Evolutionary conservation across 2,329 filamentous ascomycete genomes (phyloP), one percentile per base, ranked within the genome.

Genomic region (Penicillium sp.): DNA sequence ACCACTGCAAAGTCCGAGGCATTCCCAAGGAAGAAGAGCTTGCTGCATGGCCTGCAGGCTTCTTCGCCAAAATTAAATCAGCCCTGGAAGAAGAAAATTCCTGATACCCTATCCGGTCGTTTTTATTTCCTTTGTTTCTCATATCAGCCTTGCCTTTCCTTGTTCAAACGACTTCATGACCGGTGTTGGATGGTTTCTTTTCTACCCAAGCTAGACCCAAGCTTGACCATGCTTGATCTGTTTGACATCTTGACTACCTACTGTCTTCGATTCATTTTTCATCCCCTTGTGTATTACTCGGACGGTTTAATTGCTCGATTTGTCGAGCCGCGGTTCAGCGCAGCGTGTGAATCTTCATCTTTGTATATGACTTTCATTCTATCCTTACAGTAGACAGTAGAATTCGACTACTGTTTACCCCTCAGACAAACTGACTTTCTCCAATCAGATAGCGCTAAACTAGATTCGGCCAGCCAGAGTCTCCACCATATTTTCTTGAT

Each of bases 1-100:
- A 83, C 54, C 79, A 85, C 57, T 85, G 83, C 63, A 72, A 78
- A 28, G 79, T 80, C 23, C 80, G 79, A 54, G 77, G 79, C 4
- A 65, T 80, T 6, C 83, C 83, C 2, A 80, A 73, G 15, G 80
- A 83, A 33, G 80, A 82, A 52, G 84, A 86, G 64, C 58, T 79
- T 56, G 70, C 71, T 26, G 72, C 67, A 31, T 79, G 77, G 77
- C 76, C 76, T 0, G 71, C 71, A 18, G 74, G 74, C 12, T 77
- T 78, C 54, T 77, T 77, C 56, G 73, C 74, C 34, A 78, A 77
- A 60, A 73, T 78, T 52, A 75, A 73, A 64, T 69, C 74, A 51
- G 74, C 75, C 2, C 59, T 76, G 51, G 74, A 77, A 66, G 73
- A 74, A 60, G 74, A 74, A 56, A 66, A 67, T 50, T 42, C 61